These are phyloP conservation scores for Basidiobolus meristosporus DNA, from an alignment of 371 early-diverging fungal genomes.

Conservation along the genomic window DNA sequence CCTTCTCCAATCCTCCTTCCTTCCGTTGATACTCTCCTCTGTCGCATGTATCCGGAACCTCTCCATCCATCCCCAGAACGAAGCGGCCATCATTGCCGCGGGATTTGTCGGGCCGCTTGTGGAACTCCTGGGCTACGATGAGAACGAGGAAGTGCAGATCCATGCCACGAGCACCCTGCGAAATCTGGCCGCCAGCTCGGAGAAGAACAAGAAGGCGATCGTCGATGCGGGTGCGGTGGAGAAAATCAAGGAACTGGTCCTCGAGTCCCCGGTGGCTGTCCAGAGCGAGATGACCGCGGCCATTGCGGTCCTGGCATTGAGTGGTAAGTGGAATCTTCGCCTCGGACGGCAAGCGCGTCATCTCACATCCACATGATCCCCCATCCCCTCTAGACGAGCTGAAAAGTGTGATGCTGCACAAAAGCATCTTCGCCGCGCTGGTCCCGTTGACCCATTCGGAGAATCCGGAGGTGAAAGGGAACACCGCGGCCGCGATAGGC, in stretches of 20 bases:
- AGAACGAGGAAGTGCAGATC: constrained; percentile 69
- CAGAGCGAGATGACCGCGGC: constrained; percentile 77
- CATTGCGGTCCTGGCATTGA: constrained; percentile 67
- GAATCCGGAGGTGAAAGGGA: constrained; percentile 62
- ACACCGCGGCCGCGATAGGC: constrained; percentile 69
- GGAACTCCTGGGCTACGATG: constrained; percentile 42
- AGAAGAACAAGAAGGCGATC: constrained; percentile 57
- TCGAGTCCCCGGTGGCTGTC: constrained; percentile 35
- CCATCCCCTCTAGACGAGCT: too few relatives aligned
- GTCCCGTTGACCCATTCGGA: constrained; percentile 42
- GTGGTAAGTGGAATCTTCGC: too few relatives aligned
- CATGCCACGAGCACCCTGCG: constrained; percentile 74
- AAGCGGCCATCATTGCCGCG: constrained; percentile 64
- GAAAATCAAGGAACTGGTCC: constrained; percentile 37
- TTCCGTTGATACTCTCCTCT: constrained; percentile 64
- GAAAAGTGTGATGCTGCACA: constrained; percentile 40
- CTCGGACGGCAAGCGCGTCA: too few relatives aligned
- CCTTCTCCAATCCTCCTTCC: constrained; percentile 53
- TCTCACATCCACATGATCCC: too few relatives aligned
- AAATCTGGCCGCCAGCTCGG: constrained; percentile 69
- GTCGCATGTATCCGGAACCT: constrained; percentile 89
- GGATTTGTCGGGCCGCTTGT: constrained; percentile 63
- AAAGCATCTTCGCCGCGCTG: constrained; percentile 42
- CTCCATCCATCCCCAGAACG: constrained; percentile 76
- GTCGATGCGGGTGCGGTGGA: constrained; percentile 67